phyloP scores from a whole-genome alignment of 2,329 filamentous ascomycete species.

The Aquanectria penicillioides region DNA sequence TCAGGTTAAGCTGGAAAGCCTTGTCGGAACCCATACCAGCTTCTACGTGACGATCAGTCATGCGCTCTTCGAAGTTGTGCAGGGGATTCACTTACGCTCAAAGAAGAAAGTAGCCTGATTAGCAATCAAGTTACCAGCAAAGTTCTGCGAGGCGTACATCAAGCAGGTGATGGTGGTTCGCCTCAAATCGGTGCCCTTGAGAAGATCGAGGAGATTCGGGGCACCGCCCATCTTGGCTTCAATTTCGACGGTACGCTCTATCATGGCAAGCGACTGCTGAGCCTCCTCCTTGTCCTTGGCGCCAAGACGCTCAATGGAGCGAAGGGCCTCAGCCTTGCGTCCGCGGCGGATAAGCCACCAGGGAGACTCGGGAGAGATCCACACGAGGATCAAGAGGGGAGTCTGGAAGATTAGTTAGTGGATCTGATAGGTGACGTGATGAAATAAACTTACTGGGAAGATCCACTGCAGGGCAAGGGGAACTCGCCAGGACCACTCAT shows the following conservation, averaged over 20 bases:
- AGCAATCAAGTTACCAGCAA: slow-evolving; percentile 68
- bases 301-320: slow-evolving; percentile 58
- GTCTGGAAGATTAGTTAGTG: slow-evolving; percentile 6
- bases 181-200: slow-evolving; percentile 62
- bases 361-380: slow-evolving; percentile 15
- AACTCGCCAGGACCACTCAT: slow-evolving; percentile 46
- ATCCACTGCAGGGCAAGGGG: slow-evolving; percentile 67
- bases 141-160: slow-evolving; percentile 67
- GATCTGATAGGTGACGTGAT: no score
- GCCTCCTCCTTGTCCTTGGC: slow-evolving; percentile 22
- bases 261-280: slow-evolving; percentile 62
- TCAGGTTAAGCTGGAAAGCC: slow-evolving; percentile 69
- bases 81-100: slow-evolving; percentile 40
- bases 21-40: slow-evolving; percentile 63
- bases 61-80: not conserved
- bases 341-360: slow-evolving; percentile 45
- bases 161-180: slow-evolving; percentile 64
- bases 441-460: slow-evolving; percentile 52
- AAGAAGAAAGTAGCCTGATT: slow-evolving; percentile 71
- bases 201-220: slow-evolving; percentile 60
- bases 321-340: slow-evolving; percentile 50
- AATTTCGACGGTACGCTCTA: slow-evolving; percentile 63
- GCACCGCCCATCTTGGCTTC: slow-evolving; percentile 50
- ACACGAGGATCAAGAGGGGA: slow-evolving; percentile 11
- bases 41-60: slow-evolving; percentile 53